These are phyloP conservation scores for Rugonectria rugulosa DNA, from an alignment of 2,329 filamentous ascomycete genomes.

Conservation along the genomic window DNA sequence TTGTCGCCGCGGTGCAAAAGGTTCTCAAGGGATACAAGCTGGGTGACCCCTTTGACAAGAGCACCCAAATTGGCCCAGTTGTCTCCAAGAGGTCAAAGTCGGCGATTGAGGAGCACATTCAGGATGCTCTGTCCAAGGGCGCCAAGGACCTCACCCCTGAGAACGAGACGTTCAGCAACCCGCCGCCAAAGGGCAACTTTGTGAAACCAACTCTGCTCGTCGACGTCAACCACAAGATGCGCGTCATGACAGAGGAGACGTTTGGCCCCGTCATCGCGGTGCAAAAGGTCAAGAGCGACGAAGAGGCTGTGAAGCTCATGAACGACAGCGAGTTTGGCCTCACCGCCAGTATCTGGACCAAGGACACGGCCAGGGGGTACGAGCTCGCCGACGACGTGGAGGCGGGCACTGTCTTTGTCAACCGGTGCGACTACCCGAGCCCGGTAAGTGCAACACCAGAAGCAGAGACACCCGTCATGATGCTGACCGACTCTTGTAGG, in stretches of 20 bases:
- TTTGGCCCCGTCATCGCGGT: slow-evolving; percentile 93
- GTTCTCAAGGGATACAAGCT: slow-evolving; percentile 84
- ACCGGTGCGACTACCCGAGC: slow-evolving; percentile 90
- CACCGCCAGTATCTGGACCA: slow-evolving; percentile 97
- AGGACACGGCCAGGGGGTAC: slow-evolving; percentile 78
- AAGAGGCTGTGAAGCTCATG: slow-evolving; percentile 85
- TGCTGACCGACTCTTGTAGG: slow-evolving; percentile 56
- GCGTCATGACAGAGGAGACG: slow-evolving; percentile 91
- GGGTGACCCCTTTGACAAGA: slow-evolving; percentile 83
- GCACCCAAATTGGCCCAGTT: slow-evolving; percentile 87
- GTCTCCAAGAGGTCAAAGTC: slow-evolving; percentile 82
- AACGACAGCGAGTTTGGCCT: slow-evolving; percentile 95
- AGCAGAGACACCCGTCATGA: not conserved
- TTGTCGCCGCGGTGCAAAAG: slow-evolving; percentile 79
- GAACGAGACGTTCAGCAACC: slow-evolving; percentile 77
- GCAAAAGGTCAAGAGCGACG: slow-evolving; percentile 83
- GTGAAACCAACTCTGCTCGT: slow-evolving; percentile 85
- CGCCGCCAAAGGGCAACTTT: slow-evolving; percentile 84
- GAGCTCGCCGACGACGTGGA: slow-evolving; percentile 82
- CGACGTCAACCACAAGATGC: slow-evolving; percentile 82
- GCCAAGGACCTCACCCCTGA: slow-evolving; percentile 85
- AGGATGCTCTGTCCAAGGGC: slow-evolving; percentile 83
- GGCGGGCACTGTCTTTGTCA: slow-evolving; percentile 95
- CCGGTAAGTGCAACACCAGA: slow-evolving; percentile 68
- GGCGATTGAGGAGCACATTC: slow-evolving; percentile 78